A percentile compares a stretch with the other conserved stretches of the same genome.
Conservation (phyloP, 2,329 filamentous ascomycete genomes). For the Trichoderma harzianum region DNA sequence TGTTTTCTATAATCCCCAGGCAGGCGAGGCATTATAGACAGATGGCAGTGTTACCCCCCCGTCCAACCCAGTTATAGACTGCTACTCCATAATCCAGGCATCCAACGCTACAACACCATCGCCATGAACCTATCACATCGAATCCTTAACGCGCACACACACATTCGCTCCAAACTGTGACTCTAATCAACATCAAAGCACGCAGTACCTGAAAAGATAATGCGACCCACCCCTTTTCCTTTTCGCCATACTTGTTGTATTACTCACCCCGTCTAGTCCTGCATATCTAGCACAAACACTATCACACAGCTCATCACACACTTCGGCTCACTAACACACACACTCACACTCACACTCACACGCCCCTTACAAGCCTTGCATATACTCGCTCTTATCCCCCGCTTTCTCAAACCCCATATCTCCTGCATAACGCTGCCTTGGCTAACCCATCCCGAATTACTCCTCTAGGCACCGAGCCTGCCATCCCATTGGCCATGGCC, state of each 20-base stretch:
- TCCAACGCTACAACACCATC: neutral
- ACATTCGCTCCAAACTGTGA: neutral
- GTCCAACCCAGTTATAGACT: neutral
- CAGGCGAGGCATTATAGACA: neutral
- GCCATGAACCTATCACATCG: slow-evolving; percentile 7
- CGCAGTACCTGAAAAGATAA: neutral
- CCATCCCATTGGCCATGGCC: neutral
- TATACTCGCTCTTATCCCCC: neutral
- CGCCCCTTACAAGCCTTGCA: neutral
- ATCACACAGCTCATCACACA: neutral
- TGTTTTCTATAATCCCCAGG: neutral
- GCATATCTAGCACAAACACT: neutral
- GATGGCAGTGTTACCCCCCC: neutral
- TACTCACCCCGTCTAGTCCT: neutral
- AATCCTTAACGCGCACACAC: neutral
- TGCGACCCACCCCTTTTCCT: neutral
- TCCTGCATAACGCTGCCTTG: neutral
- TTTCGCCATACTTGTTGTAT: neutral
- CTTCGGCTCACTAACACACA: neutral
- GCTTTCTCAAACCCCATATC: neutral
- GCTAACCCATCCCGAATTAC: neutral
- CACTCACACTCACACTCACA: neutral
- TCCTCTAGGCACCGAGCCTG: neutral
- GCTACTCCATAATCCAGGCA: slow-evolving; percentile 3
- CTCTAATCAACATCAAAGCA: neutral